Evolutionary conservation across 768 basidiomycete species (phyloP).

Genomic region (Porphyrellus cyaneotinctus): DNA sequence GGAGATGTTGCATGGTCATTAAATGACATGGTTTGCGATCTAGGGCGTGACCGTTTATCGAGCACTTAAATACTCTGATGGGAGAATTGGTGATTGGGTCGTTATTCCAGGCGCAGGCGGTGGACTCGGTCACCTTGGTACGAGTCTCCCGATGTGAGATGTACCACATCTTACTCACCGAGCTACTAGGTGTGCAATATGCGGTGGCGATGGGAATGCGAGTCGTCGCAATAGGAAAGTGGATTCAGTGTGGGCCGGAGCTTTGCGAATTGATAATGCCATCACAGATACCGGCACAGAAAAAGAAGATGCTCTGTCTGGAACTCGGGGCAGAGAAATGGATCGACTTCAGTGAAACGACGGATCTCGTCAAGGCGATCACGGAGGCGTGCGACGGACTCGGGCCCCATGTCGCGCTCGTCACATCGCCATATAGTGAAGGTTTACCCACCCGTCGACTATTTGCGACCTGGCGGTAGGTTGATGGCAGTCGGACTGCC

Average conservation of each 20-base stretch:
- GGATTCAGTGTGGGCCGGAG: too few relatives aligned
- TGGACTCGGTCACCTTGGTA: slow-evolving; percentile 30
- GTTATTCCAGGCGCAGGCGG: slow-evolving; percentile 77
- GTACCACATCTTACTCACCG: neutral
- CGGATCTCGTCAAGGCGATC: slow-evolving; percentile 39
- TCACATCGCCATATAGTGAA: slow-evolving; percentile 44
- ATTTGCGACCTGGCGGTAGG: slow-evolving; percentile 67
- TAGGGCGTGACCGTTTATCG: slow-evolving; percentile 57
- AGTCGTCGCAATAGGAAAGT: slow-evolving; percentile 40
- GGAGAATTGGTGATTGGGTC: slow-evolving; percentile 68
- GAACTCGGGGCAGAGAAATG: slow-evolving; percentile 40
- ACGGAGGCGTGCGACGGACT: slow-evolving; percentile 36
- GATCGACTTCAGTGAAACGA: slow-evolving; percentile 44
- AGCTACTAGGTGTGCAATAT: slow-evolving; percentile 40
- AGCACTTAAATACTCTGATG: slow-evolving; percentile 69
- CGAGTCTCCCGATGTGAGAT: neutral
- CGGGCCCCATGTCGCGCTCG: slow-evolving; percentile 39
- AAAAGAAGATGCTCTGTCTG: slow-evolving; percentile 37
- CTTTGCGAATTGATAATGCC: neutral
- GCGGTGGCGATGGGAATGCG: slow-evolving; percentile 40
- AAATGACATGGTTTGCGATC: neutral
- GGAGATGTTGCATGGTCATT: too few relatives aligned
- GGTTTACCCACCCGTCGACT: slow-evolving; percentile 61
- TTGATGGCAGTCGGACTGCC: slow-evolving; percentile 81
- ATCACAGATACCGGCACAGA: slow-evolving; percentile 40